Evolutionary conservation across 768 basidiomycete species (phyloP).

Genomic region (Leccinum truebloodii): DNA sequence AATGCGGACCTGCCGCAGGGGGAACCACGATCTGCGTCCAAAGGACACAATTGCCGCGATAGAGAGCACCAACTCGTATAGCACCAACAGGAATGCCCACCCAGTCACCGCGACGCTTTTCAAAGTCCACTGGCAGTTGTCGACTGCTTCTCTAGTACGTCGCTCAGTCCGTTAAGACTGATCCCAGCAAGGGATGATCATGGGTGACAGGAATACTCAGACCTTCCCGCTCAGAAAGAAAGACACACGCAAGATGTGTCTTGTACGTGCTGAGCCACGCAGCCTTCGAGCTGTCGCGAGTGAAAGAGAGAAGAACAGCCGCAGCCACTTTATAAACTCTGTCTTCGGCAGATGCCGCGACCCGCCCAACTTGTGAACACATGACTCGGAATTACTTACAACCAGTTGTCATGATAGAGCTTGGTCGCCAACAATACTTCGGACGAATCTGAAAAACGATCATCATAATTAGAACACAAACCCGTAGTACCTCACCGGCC

Average conservation of each 20-base stretch:
- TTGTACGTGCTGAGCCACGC: conserved; percentile 31
- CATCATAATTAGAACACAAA: neutral
- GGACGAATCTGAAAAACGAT: neutral
- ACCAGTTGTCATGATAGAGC: no score
- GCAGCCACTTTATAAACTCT: neutral
- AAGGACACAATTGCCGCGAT: conserved; percentile 22
- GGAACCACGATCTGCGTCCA: conserved; percentile 12
- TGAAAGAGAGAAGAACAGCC: neutral
- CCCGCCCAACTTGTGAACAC: no score
- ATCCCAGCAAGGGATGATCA: conserved; percentile 32
- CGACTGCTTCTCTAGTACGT: conserved; percentile 32
- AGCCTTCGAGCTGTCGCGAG: conserved; percentile 31
- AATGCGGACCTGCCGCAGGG: neutral
- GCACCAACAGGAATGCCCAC: conserved; percentile 10
- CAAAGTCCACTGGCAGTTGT: conserved; percentile 22
- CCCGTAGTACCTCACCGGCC: neutral
- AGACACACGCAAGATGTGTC: conserved; percentile 16
- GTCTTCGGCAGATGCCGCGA: neutral
- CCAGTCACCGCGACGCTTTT: conserved; percentile 30
- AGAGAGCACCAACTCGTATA: conserved; percentile 12
- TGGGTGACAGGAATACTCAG: conserved; percentile 32
- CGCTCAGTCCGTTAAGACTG: conserved; percentile 27
- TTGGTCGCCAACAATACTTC: neutral
- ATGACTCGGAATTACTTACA: no score
- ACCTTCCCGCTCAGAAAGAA: conserved; percentile 36